These are phyloP conservation scores for Tephrocybe sp. DNA, from an alignment of 768 basidiomycete species.

Conservation along the genomic window DNA sequence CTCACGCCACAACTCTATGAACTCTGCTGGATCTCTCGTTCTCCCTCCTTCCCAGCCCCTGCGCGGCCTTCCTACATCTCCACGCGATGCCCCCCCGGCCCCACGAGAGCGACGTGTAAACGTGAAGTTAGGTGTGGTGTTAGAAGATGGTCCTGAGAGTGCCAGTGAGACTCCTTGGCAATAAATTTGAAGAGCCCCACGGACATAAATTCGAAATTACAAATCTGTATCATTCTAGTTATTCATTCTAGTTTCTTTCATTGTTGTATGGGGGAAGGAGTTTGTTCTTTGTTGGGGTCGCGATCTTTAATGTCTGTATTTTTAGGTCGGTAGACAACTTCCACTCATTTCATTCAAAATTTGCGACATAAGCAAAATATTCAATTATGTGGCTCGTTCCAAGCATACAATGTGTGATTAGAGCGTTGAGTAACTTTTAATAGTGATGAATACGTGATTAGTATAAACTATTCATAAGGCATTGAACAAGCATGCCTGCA, in stretches of 20 bases:
- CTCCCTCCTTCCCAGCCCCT: slow-evolving; percentile 10
- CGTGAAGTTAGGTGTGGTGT: neutral
- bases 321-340: neutral
- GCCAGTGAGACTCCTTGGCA: no score
- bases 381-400: slow-evolving; percentile 1
- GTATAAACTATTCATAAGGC: slow-evolving; percentile 3
- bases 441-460: slow-evolving; percentile 2
- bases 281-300: no score
- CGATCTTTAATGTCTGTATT: neutral
- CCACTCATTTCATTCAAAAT: neutral
- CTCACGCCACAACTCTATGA: slow-evolving; percentile 3
- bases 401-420: slow-evolving; percentile 14
- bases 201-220: no score
- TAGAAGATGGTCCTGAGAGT: neutral
- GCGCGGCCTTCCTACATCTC: slow-evolving; percentile 22
- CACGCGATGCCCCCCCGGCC: slow-evolving; percentile 10
- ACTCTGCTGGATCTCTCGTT: neutral
- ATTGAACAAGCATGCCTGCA: neutral
- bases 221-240: no score
- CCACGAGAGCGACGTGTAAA: slow-evolving; percentile 2
- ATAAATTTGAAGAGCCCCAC: no score
- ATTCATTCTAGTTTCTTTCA: no score
- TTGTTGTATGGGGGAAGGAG: no score
- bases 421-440: slow-evolving; percentile 1
- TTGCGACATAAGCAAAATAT: neutral